Conservation (phyloP, 257 asterid species). For the Leptodermis oblonga region DNA sequence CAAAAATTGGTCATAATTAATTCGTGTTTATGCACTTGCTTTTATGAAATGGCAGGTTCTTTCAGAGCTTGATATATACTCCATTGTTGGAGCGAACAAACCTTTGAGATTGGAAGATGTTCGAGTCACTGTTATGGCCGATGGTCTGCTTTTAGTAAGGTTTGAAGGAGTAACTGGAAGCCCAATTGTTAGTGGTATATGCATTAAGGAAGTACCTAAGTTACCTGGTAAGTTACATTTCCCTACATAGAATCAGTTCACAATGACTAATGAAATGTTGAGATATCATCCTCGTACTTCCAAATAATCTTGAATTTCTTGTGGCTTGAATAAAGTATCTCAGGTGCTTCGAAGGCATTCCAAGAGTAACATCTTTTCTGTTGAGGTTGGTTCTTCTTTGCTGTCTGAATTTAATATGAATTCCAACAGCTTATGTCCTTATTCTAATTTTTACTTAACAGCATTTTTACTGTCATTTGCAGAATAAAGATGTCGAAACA, state of each 20-base stretch:
- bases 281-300: background rate
- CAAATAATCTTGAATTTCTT: slow-evolving; percentile 2
- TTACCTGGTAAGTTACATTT: slow-evolving; percentile 32
- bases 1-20: background rate
- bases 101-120: slow-evolving; percentile 5
- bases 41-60: slow-evolving; percentile 5
- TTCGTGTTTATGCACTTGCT: background rate
- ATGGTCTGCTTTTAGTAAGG: background rate
- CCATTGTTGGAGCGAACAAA: slow-evolving; percentile 11
- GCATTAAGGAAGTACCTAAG: slow-evolving; percentile 1
- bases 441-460: background rate
- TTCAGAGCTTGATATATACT: slow-evolving; percentile 7
- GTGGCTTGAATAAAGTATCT: slow-evolving; percentile 39
- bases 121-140: background rate
- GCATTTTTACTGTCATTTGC: background rate
- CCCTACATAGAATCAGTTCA: background rate
- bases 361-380: slow-evolving; percentile 53
- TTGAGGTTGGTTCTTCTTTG: slow-evolving; percentile 34
- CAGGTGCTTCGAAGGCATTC: slow-evolving; percentile 28
- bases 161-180: slow-evolving; percentile 6
- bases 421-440: background rate
- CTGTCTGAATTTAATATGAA: slow-evolving; percentile 1
- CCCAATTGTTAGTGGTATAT: slow-evolving; percentile 5
- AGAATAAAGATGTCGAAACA: slow-evolving; percentile 2
- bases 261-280: background rate